Percentiles rank a stretch among this genome's conserved stretches.
These are phyloP conservation scores for Amaranthus cruentus DNA, from an alignment of 148 eudicot species.

Conservation along the genomic window DNA sequence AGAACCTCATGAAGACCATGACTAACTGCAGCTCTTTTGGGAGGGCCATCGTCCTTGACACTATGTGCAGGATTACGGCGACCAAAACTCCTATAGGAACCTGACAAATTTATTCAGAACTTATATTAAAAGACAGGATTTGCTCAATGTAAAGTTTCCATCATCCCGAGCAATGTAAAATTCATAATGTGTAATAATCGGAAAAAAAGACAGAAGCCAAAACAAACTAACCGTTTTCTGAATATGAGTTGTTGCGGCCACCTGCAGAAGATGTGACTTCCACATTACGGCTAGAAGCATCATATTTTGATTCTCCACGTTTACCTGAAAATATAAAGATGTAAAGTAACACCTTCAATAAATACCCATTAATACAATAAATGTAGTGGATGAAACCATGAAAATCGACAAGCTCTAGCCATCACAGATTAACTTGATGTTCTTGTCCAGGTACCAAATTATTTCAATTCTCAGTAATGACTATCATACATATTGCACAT, in stretches of 20 bases:
- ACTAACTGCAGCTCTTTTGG: constrained; percentile 52
- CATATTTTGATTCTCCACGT: constrained; percentile 45
- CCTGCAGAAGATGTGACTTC: constrained; percentile 35
- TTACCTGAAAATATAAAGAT: constrained; percentile 30
- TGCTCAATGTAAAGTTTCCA: not conserved
- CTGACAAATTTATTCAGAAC: constrained; percentile 30
- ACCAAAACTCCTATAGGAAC: constrained; percentile 57
- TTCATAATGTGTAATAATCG: not conserved
- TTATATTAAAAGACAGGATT: constrained; percentile 1
- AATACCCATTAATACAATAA: not conserved
- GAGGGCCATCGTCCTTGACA: constrained; percentile 58
- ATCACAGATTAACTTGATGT: not conserved
- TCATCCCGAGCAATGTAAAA: not conserved
- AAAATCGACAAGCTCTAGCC: not conserved
- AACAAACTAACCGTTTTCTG: constrained; percentile 47
- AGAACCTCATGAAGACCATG: constrained; percentile 78
- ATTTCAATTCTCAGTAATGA: not conserved
- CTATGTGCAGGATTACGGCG: constrained; percentile 60
- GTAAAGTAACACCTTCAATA: not conserved
- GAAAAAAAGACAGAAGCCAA: not conserved
- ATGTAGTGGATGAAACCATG: not conserved
- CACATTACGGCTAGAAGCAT: constrained; percentile 31
- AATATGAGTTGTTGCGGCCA: constrained; percentile 41
- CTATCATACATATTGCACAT: not conserved
- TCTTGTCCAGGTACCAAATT: not conserved